phyloP scores from a whole-genome alignment of 768 basidiomycete genomes.

The Cytidiella melzeri region DNA sequence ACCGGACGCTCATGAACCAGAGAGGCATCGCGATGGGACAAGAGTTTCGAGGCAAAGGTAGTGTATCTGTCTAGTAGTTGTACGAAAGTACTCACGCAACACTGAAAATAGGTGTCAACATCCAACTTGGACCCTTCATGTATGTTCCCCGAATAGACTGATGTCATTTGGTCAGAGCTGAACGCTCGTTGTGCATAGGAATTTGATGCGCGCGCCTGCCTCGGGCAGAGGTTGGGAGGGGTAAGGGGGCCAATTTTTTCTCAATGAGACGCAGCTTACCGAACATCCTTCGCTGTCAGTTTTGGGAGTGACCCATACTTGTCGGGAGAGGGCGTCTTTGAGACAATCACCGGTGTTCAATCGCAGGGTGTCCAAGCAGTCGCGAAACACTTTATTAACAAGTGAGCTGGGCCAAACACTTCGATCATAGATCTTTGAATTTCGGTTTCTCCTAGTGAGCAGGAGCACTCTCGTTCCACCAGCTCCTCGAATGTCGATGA shows the following conservation, averaged over 20 bases:
- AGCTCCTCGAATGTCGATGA: slow-evolving; percentile 69
- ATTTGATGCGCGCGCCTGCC: slow-evolving; percentile 17
- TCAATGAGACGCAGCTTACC: neutral
- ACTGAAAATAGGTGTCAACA: slow-evolving; percentile 39
- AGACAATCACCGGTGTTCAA: slow-evolving; percentile 26
- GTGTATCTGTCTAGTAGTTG: neutral
- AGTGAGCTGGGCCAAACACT: slow-evolving; percentile 6
- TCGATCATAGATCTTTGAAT: neutral
- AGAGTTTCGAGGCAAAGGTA: slow-evolving; percentile 55
- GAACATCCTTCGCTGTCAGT: neutral
- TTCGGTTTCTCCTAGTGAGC: slow-evolving; percentile 32
- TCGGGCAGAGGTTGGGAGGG: slow-evolving; percentile 47
- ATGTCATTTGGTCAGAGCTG: neutral
- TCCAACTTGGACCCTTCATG: slow-evolving; percentile 25
- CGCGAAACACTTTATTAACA: slow-evolving; percentile 22
- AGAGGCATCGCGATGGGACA: slow-evolving; percentile 58
- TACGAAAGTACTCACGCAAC: neutral
- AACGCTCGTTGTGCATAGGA: slow-evolving; percentile 5
- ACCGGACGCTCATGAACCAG: slow-evolving; percentile 55
- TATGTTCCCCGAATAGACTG: neutral
- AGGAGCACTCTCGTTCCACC: slow-evolving; percentile 51
- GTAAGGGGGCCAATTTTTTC: neutral
- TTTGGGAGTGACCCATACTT: slow-evolving; percentile 26
- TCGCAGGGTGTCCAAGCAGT: slow-evolving; percentile 25
- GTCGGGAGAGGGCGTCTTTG: slow-evolving; percentile 27